Base-by-base conservation (phyloP, 73 alveolate genomes). In the Effrenium voratum region DNA sequence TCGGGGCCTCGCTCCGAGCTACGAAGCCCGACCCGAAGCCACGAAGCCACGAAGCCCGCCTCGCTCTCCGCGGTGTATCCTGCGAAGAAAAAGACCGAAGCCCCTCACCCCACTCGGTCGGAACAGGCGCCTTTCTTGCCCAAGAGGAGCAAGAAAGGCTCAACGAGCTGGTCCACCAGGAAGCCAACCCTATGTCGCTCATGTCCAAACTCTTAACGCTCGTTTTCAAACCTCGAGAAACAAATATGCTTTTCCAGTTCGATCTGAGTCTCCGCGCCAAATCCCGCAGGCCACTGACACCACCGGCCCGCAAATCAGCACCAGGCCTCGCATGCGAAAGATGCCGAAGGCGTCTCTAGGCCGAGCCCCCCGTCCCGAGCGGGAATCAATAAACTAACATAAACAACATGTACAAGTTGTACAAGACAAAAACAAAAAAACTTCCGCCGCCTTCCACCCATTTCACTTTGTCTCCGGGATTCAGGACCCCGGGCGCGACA, bases 181-280 rank as follows among this genome's bases (percentile, higher is more conserved):
- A 91, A 91, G 75, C 98, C 98, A 24, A 73, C 68, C 98, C 98
- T 87, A 63, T 26, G 52, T n/a, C n/a, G n/a, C n/a, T n/a, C n/a
- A n/a, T n/a, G n/a, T n/a, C n/a, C n/a, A n/a, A n/a, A n/a, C n/a
- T n/a, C n/a, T n/a, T n/a, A n/a, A n/a, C n/a, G n/a, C n/a, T n/a
- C n/a, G n/a, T n/a, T n/a, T n/a, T n/a, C n/a, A n/a, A n/a, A n/a
- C n/a, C n/a, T n/a, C n/a, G n/a, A n/a, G n/a, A n/a, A n/a, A n/a
- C n/a, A n/a, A n/a, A n/a, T n/a, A n/a, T n/a, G n/a, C n/a, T n/a
- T n/a, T n/a, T n/a, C n/a, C n/a, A n/a, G n/a, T n/a, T n/a, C n/a
- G n/a, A n/a, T n/a, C n/a, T n/a, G n/a, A n/a, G n/a, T n/a, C 63
- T 10, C 41, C 79, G 66, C 88, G 30, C 88, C 88, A 77, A 38